phyloP scores from a whole-genome alignment of 78 protist genomes.

The slime mould (Dictyostelium discoideum) region dicty_2.7 NC_007091.3:3524501-3525000 shows the following conservation, averaged over 20 bases:
- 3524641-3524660: constrained; percentile 65
- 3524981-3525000: constrained; percentile 28
- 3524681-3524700: constrained; percentile 54
- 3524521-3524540: constrained; percentile 74
- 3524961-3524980: constrained; percentile 62
- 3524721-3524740: constrained; percentile 62
- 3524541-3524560: constrained; percentile 83
- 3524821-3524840: constrained; percentile 84
- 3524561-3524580: constrained; percentile 18
- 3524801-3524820: constrained; percentile 81
- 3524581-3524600: constrained; percentile 45
- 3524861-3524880: constrained; percentile 84
- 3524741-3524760: constrained; percentile 74
- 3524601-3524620: constrained; percentile 41
- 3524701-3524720: constrained; percentile 35
- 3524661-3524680: constrained; percentile 83
- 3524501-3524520: constrained; percentile 67
- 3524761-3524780: not conserved
- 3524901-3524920: constrained; percentile 87
- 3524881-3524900: constrained; percentile 78
- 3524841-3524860: constrained; percentile 94
- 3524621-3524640: constrained; percentile 64
- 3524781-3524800: constrained; percentile 72
- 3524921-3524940: constrained; percentile 83
- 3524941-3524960: constrained; percentile 87